Conservation (phyloP, 1,139 yeast genomes). For the Candida pseudoviswanathii region DNA sequence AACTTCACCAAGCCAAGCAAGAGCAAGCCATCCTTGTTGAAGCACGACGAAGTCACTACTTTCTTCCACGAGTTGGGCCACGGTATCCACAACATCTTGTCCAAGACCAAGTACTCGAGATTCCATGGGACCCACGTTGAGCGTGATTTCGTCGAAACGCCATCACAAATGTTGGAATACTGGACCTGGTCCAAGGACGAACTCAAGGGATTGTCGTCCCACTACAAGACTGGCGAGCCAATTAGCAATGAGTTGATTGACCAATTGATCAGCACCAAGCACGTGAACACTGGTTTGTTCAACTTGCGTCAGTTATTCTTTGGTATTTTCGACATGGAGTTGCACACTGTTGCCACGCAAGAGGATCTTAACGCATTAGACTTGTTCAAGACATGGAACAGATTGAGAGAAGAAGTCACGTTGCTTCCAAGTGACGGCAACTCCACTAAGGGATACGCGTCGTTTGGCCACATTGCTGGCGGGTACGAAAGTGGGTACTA, state of each 20-base stretch:
- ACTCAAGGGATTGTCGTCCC: constrained; percentile 61
- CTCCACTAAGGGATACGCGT: constrained; percentile 65
- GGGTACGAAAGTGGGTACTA: constrained; percentile 88
- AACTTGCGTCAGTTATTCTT: constrained; percentile 77
- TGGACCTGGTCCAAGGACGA: constrained; percentile 81
- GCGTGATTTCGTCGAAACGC: constrained; percentile 88
- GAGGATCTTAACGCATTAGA: constrained; percentile 44
- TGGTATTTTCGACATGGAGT: constrained; percentile 72
- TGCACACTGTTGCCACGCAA: constrained; percentile 57
- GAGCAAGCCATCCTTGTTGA: constrained; percentile 72
- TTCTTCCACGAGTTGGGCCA: constrained; percentile 92
- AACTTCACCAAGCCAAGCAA: constrained; percentile 78
- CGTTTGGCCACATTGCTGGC: constrained; percentile 82
- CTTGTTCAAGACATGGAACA: constrained; percentile 62
- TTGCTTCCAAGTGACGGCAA: constrained; percentile 57
- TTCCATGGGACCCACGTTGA: constrained; percentile 79
- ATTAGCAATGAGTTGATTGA: constrained; percentile 61
- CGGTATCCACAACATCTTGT: constrained; percentile 78
- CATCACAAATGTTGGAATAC: constrained; percentile 85
- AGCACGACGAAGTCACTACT: constrained; percentile 78
- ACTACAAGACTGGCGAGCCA: constrained; percentile 62
- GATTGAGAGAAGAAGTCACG: constrained; percentile 58
- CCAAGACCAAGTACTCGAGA: constrained; percentile 62
- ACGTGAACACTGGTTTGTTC: constrained; percentile 72
- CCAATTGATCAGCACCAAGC: constrained; percentile 65